Evolutionary conservation across 1,284 basidiomycete genomes (phyloP).

Genomic region (Ganoderma sp.): DNA sequence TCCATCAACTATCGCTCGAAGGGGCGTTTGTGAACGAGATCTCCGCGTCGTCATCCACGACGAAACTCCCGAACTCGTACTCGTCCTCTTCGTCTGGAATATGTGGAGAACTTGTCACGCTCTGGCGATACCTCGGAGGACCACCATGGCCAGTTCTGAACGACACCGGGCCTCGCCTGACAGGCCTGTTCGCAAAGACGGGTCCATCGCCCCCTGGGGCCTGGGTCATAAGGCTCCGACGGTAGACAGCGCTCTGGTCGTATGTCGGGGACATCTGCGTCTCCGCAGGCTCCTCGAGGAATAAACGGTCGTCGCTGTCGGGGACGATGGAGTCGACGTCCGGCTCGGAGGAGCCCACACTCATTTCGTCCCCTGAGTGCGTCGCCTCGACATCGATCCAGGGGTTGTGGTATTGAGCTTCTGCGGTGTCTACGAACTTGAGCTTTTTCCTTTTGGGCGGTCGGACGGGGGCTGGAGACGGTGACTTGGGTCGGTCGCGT

Average conservation of each 20-base stretch:
- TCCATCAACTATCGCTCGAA: slow-evolving; percentile 22
- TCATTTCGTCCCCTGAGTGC: slow-evolving; percentile 82
- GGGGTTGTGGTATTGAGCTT: slow-evolving; percentile 50
- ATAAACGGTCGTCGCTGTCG: slow-evolving; percentile 72
- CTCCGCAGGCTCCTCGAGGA: slow-evolving; percentile 66
- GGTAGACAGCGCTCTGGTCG: slow-evolving; percentile 71
- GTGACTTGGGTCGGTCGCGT: slow-evolving; percentile 40
- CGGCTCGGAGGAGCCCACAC: slow-evolving; percentile 59
- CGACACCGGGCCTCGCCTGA: slow-evolving; percentile 45
- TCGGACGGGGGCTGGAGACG: slow-evolving; percentile 27
- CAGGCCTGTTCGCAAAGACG: slow-evolving; percentile 56
- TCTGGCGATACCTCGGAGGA: slow-evolving; percentile 35
- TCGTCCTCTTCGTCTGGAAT: slow-evolving; percentile 54
- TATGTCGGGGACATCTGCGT: slow-evolving; percentile 82
- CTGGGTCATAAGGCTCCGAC: slow-evolving; percentile 74
- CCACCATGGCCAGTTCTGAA: slow-evolving; percentile 23
- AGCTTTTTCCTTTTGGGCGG: slow-evolving; percentile 45
- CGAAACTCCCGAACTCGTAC: slow-evolving; percentile 76
- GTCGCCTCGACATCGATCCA: slow-evolving; percentile 71
- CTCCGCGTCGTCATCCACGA: slow-evolving; percentile 74
- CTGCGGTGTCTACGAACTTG: slow-evolving; percentile 41
- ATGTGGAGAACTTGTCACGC: slow-evolving; percentile 66
- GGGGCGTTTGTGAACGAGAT: slow-evolving; percentile 42
- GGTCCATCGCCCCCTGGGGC: slow-evolving; percentile 56
- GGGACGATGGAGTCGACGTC: slow-evolving; percentile 50